These are phyloP conservation scores for Pseudogymnoascus sp. DNA, from an alignment of 2,329 filamentous ascomycete genomes.

Conservation along the genomic window DNA sequence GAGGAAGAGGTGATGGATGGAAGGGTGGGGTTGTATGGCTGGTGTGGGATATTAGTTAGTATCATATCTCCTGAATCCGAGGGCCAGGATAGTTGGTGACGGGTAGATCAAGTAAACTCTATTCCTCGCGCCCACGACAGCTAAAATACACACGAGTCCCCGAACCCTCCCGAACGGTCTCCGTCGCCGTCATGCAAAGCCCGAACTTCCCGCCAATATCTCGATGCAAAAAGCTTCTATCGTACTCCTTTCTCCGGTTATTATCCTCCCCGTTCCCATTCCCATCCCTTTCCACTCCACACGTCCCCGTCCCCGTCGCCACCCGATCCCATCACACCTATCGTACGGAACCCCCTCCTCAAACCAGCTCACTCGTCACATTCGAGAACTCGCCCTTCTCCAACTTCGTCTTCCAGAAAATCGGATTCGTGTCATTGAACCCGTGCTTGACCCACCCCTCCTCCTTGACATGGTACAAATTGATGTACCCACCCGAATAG, in stretches of 20 bases:
- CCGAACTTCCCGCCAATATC: neutral
- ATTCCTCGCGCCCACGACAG: neutral
- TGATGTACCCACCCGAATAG: conserved; percentile 98
- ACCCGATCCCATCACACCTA: neutral
- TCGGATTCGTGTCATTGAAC: conserved; percentile 95
- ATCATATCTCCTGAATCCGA: neutral
- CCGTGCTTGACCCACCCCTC: conserved; percentile 98
- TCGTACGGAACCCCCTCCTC: neutral
- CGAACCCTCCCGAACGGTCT: neutral
- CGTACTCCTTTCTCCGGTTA: conserved; percentile 6
- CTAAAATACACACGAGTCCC: neutral
- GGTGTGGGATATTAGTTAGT: no score
- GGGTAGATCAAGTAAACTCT: neutral
- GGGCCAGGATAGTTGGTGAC: neutral
- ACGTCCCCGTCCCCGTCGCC: neutral
- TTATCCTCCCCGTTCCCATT: neutral
- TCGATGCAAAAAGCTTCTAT: conserved; percentile 7
- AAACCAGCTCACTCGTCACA: conserved; percentile 46
- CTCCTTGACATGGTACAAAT: conserved; percentile 98
- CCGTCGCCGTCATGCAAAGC: neutral
- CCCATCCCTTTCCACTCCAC: neutral
- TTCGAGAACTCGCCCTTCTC: conserved; percentile 98
- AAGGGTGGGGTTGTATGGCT: no score
- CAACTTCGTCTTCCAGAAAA: conserved; percentile 99
- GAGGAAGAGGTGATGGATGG: neutral